Evolutionary conservation across 2,329 filamentous ascomycete species (phyloP).

Genomic region (Penicillium freii): DNA sequence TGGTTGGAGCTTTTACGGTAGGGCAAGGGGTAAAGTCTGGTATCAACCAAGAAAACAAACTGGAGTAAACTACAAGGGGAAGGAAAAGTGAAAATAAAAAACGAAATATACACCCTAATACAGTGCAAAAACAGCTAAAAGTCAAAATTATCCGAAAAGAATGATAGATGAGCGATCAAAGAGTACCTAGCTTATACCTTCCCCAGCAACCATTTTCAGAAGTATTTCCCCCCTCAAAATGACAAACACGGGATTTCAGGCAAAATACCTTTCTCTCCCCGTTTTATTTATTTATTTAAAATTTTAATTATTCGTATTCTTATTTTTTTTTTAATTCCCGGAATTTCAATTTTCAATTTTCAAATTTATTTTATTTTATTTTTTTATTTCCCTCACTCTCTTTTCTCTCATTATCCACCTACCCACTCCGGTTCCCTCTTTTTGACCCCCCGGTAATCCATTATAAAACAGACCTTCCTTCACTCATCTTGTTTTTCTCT

Average conservation of each 20-base stretch:
- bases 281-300: slow-evolving; percentile 5
- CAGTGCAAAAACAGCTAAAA: slow-evolving; percentile 1
- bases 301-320: background rate
- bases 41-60: background rate
- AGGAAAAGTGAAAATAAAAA: background rate
- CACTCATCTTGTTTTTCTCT: slow-evolving; percentile 20
- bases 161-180: slow-evolving; percentile 1
- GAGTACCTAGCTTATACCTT: slow-evolving; percentile 4
- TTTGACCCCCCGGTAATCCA: slow-evolving; percentile 22
- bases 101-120: background rate
- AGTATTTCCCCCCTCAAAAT: slow-evolving; percentile 11
- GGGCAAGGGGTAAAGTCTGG: slow-evolving; percentile 16
- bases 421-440: slow-evolving; percentile 22
- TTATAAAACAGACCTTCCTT: slow-evolving; percentile 40
- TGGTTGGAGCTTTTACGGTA: slow-evolving; percentile 8
- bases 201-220: slow-evolving; percentile 21
- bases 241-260: slow-evolving; percentile 18
- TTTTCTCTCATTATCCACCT: slow-evolving; percentile 26
- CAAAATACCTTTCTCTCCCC: slow-evolving; percentile 10
- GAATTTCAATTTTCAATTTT: slow-evolving; percentile 8
- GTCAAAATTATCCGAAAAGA: slow-evolving; percentile 1
- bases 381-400: slow-evolving; percentile 11
- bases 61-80: background rate
- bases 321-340: slow-evolving; percentile 3
- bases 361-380: slow-evolving; percentile 2